Percentiles rank a stretch among this genome's conserved stretches.
Conservation (phyloP, 2,329 filamentous ascomycete genomes). For the Epichloe baconii region DNA sequence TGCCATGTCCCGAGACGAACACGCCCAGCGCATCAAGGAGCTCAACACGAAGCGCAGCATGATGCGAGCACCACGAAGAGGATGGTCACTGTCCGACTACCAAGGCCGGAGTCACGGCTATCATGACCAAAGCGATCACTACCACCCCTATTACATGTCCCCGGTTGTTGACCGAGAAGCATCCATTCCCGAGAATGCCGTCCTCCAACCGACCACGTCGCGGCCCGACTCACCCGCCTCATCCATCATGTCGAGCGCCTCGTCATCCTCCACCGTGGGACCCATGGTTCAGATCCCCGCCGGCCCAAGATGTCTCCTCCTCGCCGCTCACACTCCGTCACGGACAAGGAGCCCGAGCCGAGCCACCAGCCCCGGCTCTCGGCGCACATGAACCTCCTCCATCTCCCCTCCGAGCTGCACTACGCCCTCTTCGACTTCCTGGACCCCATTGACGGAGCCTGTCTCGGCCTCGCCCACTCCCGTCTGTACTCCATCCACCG, state of each 20-base stretch:
- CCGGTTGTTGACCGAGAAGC: slow-evolving; percentile 15
- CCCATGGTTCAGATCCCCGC: slow-evolving; percentile 11
- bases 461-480: slow-evolving; percentile 44
- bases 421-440: slow-evolving; percentile 48
- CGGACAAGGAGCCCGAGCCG: slow-evolving; percentile 45
- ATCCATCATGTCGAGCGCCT: not conserved
- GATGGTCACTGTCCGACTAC: slow-evolving; percentile 34
- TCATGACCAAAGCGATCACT: not conserved
- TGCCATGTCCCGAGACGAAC: slow-evolving; percentile 28
- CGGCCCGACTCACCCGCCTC: slow-evolving; percentile 3
- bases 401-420: slow-evolving; percentile 47
- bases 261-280: slow-evolving; percentile 6
- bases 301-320: slow-evolving; percentile 30
- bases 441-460: slow-evolving; percentile 51
- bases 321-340: slow-evolving; percentile 47
- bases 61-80: slow-evolving; percentile 29
- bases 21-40: slow-evolving; percentile 25
- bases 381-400: slow-evolving; percentile 30
- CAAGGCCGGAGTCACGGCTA: slow-evolving; percentile 16
- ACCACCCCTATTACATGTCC: slow-evolving; percentile 7
- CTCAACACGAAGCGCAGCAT: slow-evolving; percentile 22
- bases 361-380: slow-evolving; percentile 33
- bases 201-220: slow-evolving; percentile 6
- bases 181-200: slow-evolving; percentile 23
- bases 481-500: slow-evolving; percentile 47